Evolutionary conservation across 306 rosid species (phyloP).

Genomic region (Pterocarpus macrocarpus): DNA sequence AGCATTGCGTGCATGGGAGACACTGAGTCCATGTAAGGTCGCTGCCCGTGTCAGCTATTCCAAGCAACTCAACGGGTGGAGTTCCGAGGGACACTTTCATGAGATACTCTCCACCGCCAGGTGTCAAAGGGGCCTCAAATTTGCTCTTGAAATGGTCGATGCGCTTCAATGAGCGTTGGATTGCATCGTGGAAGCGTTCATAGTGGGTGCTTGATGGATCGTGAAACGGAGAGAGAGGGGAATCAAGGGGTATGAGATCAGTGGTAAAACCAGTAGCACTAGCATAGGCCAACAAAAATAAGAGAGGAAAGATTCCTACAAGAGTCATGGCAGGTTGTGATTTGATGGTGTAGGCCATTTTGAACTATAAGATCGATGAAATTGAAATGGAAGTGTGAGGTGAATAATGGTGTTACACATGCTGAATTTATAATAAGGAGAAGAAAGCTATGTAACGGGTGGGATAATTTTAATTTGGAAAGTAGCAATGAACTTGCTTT

Average conservation of each 20-base stretch:
- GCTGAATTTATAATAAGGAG: no score
- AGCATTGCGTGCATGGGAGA: conserved; percentile 46
- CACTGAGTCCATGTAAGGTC: conserved; percentile 77
- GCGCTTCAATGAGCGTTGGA: conserved; percentile 59
- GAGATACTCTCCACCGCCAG: conserved; percentile 56
- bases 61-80: conserved; percentile 54
- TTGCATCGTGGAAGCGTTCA: conserved; percentile 49
- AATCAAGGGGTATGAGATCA: conserved; percentile 63
- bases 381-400: no score
- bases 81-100: conserved; percentile 67
- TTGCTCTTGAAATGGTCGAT: not conserved
- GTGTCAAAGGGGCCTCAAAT: conserved; percentile 37
- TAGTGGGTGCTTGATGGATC: conserved; percentile 48
- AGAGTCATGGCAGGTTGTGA: no score
- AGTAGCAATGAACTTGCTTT: no score
- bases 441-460: no score
- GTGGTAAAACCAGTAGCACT: conserved; percentile 24
- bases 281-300: not conserved
- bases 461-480: no score
- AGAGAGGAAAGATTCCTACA: no score
- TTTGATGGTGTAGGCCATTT: no score
- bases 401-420: no score
- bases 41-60: conserved; percentile 71
- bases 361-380: no score
- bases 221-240: conserved; percentile 58